Percentiles rank a stretch among this genome's conserved stretches.
phyloP scores from a whole-genome alignment of 148 eudicot species.

The Suaeda aralocaspica region DNA sequence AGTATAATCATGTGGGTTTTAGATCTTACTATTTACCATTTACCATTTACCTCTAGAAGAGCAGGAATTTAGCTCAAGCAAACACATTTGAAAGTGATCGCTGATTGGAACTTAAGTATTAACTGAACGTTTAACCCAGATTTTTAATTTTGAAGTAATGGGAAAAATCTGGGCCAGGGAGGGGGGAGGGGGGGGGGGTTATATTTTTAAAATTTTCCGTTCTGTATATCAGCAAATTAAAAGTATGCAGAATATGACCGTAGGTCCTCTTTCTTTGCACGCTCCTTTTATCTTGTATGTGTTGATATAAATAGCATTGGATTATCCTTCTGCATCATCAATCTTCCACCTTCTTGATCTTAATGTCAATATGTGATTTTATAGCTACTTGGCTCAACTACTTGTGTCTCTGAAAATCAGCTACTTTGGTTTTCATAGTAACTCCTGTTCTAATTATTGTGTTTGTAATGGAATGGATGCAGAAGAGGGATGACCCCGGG shows the following conservation, averaged over 20 bases:
- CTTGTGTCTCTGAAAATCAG: background rate
- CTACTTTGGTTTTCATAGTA: background rate
- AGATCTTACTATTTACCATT: too few species aligned
- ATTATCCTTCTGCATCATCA: background rate
- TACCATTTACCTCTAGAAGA: background rate
- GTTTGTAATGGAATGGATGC: constrained; percentile 27
- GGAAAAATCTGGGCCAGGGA: too few species aligned
- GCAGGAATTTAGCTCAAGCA: background rate
- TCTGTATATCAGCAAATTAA: too few species aligned
- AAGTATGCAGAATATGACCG: too few species aligned
- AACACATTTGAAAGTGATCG: too few species aligned
- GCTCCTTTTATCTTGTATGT: background rate
- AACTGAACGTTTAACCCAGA: too few species aligned
- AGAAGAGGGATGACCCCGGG: constrained; percentile 86
- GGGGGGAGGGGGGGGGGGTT: too few species aligned
- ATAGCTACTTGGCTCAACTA: constrained; percentile 2
- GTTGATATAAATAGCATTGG: background rate
- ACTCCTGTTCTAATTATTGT: background rate
- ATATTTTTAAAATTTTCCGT: too few species aligned
- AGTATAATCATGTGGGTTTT: background rate
- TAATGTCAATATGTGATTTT: background rate
- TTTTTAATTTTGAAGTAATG: too few species aligned
- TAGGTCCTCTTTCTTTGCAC: too few species aligned
- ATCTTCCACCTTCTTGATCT: constrained; percentile 2
- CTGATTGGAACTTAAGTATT: too few species aligned